Percentiles rank a stretch among this genome's conserved stretches.
These are phyloP conservation scores for Halteria grandinella DNA, from an alignment of 73 alveolate species.

Conservation along the genomic window DNA sequence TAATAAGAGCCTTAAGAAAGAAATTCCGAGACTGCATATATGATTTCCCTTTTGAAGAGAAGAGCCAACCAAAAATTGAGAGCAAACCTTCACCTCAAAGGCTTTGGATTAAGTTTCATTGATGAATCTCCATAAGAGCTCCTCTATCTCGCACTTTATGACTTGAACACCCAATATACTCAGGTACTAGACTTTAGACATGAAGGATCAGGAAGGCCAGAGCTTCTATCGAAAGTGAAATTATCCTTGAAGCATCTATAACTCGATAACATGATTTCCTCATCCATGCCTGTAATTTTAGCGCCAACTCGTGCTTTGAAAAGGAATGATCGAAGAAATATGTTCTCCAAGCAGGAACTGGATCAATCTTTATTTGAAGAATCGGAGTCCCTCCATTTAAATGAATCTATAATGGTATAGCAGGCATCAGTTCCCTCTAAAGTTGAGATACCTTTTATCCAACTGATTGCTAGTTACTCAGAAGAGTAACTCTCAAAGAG, in stretches of 20 bases:
- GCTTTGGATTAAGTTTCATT: slow-evolving; percentile 87
- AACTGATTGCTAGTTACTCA: slow-evolving; percentile 1
- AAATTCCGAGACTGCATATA: no score
- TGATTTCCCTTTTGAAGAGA: no score
- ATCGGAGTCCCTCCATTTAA: no score
- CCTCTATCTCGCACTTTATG: slow-evolving; percentile 65
- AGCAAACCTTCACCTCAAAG: slow-evolving; percentile 71
- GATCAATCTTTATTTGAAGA: no score
- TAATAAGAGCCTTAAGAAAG: no score
- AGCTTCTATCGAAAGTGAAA: slow-evolving; percentile 11
- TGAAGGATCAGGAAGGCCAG: slow-evolving; percentile 14
- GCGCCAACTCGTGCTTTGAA: slow-evolving; percentile 37
- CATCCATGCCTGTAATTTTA: slow-evolving; percentile 53
- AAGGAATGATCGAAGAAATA: no score
- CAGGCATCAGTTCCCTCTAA: no score
- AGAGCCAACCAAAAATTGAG: slow-evolving; percentile 50
- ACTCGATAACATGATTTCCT: slow-evolving; percentile 54
- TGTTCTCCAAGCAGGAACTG: no score
- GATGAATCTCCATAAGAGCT: slow-evolving; percentile 87
- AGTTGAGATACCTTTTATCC: slow-evolving; percentile 62
- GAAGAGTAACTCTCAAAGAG: no score
- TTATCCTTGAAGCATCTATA: slow-evolving; percentile 53
- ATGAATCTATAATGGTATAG: no score
- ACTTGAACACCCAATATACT: neutral
- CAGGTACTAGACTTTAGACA: neutral